Evolutionary conservation across 2,329 filamentous ascomycete genomes (phyloP).

Genomic region (Tolypocladium cylindrosporum): DNA sequence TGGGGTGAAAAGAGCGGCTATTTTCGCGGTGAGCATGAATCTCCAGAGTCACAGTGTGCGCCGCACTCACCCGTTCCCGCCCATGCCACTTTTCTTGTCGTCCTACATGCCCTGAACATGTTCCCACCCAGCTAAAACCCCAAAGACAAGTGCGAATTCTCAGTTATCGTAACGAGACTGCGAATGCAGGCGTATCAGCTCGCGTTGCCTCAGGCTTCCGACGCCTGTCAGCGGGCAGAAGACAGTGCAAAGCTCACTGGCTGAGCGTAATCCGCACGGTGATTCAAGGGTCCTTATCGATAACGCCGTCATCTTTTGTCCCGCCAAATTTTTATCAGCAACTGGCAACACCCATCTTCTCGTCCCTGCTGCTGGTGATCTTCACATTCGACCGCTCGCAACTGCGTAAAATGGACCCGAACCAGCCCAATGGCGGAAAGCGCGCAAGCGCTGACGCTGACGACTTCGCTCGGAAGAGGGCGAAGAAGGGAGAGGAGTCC

Average conservation of each 20-base stretch:
- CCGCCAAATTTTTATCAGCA: slow-evolving; percentile 14
- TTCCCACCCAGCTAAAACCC: neutral
- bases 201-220: neutral
- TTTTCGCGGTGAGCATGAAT: neutral
- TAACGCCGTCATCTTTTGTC: slow-evolving; percentile 11
- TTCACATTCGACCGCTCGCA: neutral
- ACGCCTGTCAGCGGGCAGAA: neutral
- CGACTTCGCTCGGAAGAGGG: slow-evolving; percentile 32
- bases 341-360: neutral
- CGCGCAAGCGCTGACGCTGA: slow-evolving; percentile 34
- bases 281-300: slow-evolving; percentile 19
- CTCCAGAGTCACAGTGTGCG: slow-evolving; percentile 1
- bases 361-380: neutral
- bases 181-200: neutral
- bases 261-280: slow-evolving; percentile 2
- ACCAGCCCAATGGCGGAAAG: slow-evolving; percentile 24
- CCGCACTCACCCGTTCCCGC: neutral
- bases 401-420: neutral
- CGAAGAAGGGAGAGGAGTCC: slow-evolving; percentile 24
- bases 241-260: neutral
- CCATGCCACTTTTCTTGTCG: neutral
- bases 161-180: too few relatives aligned
- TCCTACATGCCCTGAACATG: neutral
- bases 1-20: neutral
- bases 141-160: neutral